Base-by-base conservation (phyloP, 257 asterid genomes). In the Catharanthus roseus region DNA sequence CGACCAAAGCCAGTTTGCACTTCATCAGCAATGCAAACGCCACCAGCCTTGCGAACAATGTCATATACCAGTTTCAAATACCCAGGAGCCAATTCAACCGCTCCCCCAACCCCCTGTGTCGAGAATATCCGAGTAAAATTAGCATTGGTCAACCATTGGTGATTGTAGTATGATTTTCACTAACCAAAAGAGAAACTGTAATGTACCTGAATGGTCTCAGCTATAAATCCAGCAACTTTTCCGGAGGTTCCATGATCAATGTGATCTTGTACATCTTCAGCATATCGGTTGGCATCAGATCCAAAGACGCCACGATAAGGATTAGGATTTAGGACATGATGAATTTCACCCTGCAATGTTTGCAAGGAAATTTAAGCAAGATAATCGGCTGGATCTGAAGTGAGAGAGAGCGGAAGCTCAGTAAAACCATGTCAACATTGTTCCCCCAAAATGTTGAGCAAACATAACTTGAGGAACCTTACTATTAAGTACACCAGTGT, bases 1-100 rank as follows among this genome's bases (percentile, higher is more conserved):
- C 97, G 96, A 74, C 99, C 99, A 67, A 93, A 93, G 54, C 99
- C 99, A 6, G 97, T 91, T 77, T 93, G 99, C 26, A 93, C 99
- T 79, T 93, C 99, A 71, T 93, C 99, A 47, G 99, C 99, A 74
- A 91, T 93, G 85, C 99, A 93, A 54, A 91, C 93, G 69, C 99
- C 99, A 47, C 96, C 99, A 68, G 97, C 96, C 73, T 88, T 85
- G 68, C 76, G 97, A 76, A 91, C 83, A 73, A 88, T 86, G 69
- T 89, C 96, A 54, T 91, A 93, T 55, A 88, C 99, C 76, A 80
- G 72, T 81, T 93, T 89, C 72, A 93, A 83, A 84, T 93, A 93
- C 79, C 99, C 99, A 11, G 96, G 93, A 78, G 97, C 97, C 70
- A 93, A 79, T 79, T 93, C 99, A 75, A 93, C 97, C 42, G 99